Base-by-base conservation (phyloP, 306 rosid species). In the Abrus pulchellus region DNA sequence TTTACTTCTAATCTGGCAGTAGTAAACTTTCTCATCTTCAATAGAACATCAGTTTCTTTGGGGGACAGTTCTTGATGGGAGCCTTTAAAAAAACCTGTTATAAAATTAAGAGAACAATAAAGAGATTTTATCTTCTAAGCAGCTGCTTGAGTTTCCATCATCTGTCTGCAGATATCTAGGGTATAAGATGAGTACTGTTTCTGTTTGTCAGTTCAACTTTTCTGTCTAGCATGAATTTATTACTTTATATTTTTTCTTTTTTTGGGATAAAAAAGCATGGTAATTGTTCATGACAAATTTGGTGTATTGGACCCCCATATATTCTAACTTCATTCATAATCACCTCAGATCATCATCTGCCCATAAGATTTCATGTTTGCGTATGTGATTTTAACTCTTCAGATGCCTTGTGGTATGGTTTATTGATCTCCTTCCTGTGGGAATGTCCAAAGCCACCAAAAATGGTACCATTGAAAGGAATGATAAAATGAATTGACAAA, bases 381-480 rank as follows among this genome's bases (percentile, higher is more conserved):
- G 10, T 69, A 60, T 79, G 83, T 62, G 56, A 60, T 70, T 57
- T 68, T 59, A 28, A 68, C 49, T 67, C 36, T 47, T 57, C 43
- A 4, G 36, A 27, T 79, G 50, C 61, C 77, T 45, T 79, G 52
- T 3, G 5, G 9, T 34, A 48, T 60, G 9, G 48, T 45, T 45
- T 75, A 40, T 71, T 34, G 14, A 55, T 59, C 78, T 71, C 52
- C 43, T 72, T 49, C 36, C 40, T 41, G 57, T 72, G 40, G 11
- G 6, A 41, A 66, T 78, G 68, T 43, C 68, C 82, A 67, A 67
- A 67, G 48, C 75, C 20, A 9, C 30, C 30, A 41, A 7, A 54
- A 67, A 10, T 11, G 72, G 55, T 80, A 2, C 0, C 49, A 12
- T 61, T 61, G 47, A 72, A 72, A 40, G 7, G 12, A 62, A 14